Percentiles rank a stretch among this genome's conserved stretches.
These are phyloP conservation scores for Diaporthe sp. DNA, from an alignment of 2,329 filamentous ascomycete species.

Conservation along the genomic window DNA sequence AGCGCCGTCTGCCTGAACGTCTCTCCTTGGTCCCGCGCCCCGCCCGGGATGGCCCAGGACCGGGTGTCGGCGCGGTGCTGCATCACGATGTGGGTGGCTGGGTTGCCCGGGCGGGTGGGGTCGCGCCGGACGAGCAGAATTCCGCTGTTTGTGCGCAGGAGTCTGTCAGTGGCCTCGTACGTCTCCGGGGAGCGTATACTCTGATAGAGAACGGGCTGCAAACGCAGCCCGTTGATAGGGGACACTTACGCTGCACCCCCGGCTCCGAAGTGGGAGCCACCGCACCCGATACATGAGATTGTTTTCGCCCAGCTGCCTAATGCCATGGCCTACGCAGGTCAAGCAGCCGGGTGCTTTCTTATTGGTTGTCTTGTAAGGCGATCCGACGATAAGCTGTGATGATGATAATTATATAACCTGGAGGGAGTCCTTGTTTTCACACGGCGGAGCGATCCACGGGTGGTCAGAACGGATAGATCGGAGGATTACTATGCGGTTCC, in stretches of 20 bases:
- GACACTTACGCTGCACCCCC: constrained; percentile 10
- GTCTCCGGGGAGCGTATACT: background rate
- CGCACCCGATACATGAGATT: background rate
- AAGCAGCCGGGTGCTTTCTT: no score
- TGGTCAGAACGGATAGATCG: background rate
- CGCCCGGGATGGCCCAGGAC: constrained; percentile 27
- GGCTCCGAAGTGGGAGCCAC: background rate
- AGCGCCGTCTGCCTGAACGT: background rate
- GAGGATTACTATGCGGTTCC: background rate
- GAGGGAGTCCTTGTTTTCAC: background rate
- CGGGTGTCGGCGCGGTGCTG: background rate
- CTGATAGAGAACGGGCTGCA: background rate
- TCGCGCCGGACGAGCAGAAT: constrained; percentile 15
- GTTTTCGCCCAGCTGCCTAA: background rate
- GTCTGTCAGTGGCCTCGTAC: background rate
- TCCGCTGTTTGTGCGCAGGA: background rate
- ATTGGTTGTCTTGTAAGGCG: background rate
- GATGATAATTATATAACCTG: background rate
- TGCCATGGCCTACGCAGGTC: background rate
- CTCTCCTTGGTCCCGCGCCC: constrained; percentile 4
- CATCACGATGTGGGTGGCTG: constrained; percentile 7
- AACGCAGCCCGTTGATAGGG: background rate
- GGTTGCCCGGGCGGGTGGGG: background rate
- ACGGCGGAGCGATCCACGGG: background rate
- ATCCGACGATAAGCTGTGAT: background rate